Conservation (phyloP, 768 basidiomycete species). For the Nidularia pulvinata region DNA sequence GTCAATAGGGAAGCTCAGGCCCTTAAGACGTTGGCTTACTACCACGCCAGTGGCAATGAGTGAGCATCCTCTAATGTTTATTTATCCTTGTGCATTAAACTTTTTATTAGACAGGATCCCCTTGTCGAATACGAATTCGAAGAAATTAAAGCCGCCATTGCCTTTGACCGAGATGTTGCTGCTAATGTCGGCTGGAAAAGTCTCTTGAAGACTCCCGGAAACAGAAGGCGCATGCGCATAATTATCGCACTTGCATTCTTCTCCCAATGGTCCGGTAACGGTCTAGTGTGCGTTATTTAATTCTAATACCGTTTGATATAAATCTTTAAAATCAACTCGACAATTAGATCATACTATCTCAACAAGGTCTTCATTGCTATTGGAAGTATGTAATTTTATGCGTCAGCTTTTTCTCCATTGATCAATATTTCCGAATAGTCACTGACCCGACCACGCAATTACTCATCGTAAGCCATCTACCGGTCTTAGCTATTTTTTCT, state of each 20-base stretch:
- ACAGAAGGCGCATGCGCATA: conserved; percentile 52
- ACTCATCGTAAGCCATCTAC: conserved; percentile 26
- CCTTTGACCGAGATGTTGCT: conserved; percentile 37
- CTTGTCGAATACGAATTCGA: conserved; percentile 61
- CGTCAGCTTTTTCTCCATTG: not conserved
- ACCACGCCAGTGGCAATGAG: conserved; percentile 53
- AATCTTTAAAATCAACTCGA: not conserved
- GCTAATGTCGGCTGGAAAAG: conserved; percentile 40
- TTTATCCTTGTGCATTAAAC: not conserved
- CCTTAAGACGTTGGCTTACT: conserved; percentile 45
- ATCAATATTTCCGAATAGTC: conserved; percentile 18
- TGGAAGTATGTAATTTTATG: conserved; percentile 27
- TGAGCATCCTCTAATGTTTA: conserved; percentile 5
- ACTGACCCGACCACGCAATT: conserved; percentile 41
- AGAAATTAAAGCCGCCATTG: conserved; percentile 63
- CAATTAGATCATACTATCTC: conserved; percentile 23
- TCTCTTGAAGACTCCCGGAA: conserved; percentile 48
- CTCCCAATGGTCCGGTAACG: conserved; percentile 59
- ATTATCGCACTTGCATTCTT: conserved; percentile 60
- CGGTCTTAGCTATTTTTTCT: not conserved
- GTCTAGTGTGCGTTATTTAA: conserved; percentile 33
- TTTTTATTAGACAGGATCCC: conserved; percentile 41
- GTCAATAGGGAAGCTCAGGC: conserved; percentile 40
- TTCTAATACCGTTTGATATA: not conserved
- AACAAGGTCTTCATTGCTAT: conserved; percentile 53